A percentile compares a stretch with the other conserved stretches of the same genome.
These are phyloP conservation scores for Pyrus betulifolia DNA, from an alignment of 306 rosid species.

Conservation along the genomic window DNA sequence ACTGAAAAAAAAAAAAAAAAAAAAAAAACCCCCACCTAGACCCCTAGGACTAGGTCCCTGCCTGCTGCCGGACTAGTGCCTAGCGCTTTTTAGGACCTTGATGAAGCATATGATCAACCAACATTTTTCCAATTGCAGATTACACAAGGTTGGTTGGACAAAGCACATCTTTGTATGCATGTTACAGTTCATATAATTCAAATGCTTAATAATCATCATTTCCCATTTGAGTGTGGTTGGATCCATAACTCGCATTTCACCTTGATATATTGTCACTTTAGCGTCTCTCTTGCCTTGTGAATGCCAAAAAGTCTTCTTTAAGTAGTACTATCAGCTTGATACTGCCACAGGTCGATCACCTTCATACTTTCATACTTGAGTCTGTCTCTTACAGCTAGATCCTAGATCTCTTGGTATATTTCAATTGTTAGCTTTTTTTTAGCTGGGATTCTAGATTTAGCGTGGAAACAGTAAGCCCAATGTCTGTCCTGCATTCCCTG, in stretches of 20 bases:
- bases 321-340: background rate
- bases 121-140: background rate
- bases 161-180: background rate
- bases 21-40: too few relatives aligned
- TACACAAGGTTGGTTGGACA: background rate
- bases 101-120: background rate
- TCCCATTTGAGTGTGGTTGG: background rate
- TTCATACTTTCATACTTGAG: background rate
- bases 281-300: background rate
- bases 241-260: background rate
- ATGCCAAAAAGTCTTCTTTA: background rate
- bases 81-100: too few relatives aligned
- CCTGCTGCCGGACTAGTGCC: too few relatives aligned
- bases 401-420: background rate
- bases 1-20: too few relatives aligned
- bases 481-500: background rate
- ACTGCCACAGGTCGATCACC: background rate
- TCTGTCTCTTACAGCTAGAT: background rate
- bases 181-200: background rate
- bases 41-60: too few relatives aligned
- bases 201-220: background rate
- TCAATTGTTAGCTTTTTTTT: background rate
- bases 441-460: background rate
- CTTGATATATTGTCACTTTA: background rate
- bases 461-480: background rate